A percentile compares a stretch with the other conserved stretches of the same genome.
Evolutionary conservation across 495 filamentous ascomycete genomes (phyloP).

Genomic region (Annulohypoxylon moriforme): DNA sequence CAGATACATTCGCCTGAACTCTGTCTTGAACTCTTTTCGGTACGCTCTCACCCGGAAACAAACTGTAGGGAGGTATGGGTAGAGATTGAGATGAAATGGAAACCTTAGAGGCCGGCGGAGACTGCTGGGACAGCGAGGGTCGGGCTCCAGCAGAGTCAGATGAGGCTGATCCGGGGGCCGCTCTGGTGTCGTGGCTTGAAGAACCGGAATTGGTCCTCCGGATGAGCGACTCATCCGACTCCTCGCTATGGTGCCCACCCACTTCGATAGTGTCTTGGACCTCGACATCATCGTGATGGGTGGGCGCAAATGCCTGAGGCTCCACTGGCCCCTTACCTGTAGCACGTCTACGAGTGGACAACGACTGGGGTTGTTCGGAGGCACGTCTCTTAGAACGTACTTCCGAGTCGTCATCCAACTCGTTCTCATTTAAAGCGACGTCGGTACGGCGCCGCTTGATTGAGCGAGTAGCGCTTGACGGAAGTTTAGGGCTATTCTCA

Average conservation of each 20-base stretch:
- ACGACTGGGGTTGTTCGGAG: conserved; percentile 46
- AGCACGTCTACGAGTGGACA: conserved; percentile 50
- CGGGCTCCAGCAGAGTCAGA: background rate
- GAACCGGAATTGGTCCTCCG: conserved; percentile 34
- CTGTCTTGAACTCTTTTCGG: background rate
- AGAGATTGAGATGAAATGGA: background rate
- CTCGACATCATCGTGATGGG: conserved; percentile 55
- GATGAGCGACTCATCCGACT: conserved; percentile 40
- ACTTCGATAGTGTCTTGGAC: conserved; percentile 64
- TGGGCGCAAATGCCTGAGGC: conserved; percentile 45
- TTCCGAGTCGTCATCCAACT: conserved; percentile 48
- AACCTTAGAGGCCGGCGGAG: background rate
- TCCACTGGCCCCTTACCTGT: conserved; percentile 49
- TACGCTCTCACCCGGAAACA: background rate
- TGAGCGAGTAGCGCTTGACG: conserved; percentile 33
- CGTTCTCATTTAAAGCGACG: conserved; percentile 24
- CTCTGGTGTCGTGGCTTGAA: conserved; percentile 28
- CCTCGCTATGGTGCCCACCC: conserved; percentile 48
- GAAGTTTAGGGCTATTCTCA: conserved; percentile 39
- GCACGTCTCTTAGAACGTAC: conserved; percentile 49
- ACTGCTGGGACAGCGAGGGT: background rate
- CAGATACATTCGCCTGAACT: background rate
- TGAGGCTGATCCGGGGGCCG: background rate
- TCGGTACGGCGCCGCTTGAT: conserved; percentile 49
- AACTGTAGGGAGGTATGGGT: background rate